Conservation (phyloP, 257 asterid genomes). For the Fraxinus pennsylvanica region DNA sequence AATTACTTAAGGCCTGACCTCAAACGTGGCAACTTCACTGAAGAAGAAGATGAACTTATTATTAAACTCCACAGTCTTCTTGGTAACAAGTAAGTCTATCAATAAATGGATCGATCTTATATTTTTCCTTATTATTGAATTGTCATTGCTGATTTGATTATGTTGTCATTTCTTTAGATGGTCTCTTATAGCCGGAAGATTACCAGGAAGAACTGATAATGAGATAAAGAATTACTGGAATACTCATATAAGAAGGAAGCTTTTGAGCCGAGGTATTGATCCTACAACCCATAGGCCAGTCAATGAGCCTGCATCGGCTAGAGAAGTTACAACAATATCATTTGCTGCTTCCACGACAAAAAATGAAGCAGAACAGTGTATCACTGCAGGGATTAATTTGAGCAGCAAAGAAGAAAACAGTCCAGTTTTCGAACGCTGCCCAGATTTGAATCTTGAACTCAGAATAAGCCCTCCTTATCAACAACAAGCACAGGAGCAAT, state of each 20-base stretch:
- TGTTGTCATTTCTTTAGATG: constrained; percentile 41
- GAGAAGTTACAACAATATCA: constrained; percentile 38
- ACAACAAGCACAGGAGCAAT: constrained; percentile 6
- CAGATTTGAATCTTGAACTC: constrained; percentile 53
- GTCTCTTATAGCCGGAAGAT: constrained; percentile 90
- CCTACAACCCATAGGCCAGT: constrained; percentile 72
- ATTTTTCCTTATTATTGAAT: too few species aligned
- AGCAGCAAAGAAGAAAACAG: constrained; percentile 16
- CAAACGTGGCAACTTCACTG: constrained; percentile 82
- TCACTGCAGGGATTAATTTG: neutral
- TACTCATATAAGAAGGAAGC: constrained; percentile 82
- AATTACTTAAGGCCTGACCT: constrained; percentile 89
- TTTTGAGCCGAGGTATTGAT: constrained; percentile 75
- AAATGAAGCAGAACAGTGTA: constrained; percentile 16
- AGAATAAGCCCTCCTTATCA: constrained; percentile 50
- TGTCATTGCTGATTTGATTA: neutral
- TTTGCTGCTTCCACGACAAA: constrained; percentile 22
- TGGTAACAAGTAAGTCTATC: constrained; percentile 74
- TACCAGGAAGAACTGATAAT: constrained; percentile 90
- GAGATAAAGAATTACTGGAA: constrained; percentile 96
- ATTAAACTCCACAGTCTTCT: constrained; percentile 90
- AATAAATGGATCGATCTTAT: neutral
- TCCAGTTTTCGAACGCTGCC: constrained; percentile 29
- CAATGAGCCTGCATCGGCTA: constrained; percentile 31
- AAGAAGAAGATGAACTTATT: constrained; percentile 84